Evolutionary conservation across 805 yeast species (phyloP), one percentile per base, ranked within the genome.

Genomic region (Pichia exigua): DNA sequence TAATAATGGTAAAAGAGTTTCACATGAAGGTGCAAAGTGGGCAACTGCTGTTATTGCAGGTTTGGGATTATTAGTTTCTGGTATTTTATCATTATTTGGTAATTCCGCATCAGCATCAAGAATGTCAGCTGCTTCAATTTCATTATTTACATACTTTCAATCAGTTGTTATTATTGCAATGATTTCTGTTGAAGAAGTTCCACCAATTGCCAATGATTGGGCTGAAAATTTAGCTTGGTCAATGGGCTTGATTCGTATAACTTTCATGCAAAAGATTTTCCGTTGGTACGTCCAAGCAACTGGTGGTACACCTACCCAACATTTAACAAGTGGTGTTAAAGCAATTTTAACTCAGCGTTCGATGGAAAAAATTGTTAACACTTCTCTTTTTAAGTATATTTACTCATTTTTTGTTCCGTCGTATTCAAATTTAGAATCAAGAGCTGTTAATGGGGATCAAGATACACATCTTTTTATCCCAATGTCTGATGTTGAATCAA

Each of bases 181-280:
- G 96, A 79, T 83, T 65, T 85, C 85, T 55, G 96, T 89, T 46
- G 88, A 84, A 61, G 74, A 85, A 52, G 83, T 87, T 6, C 97
- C 97, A 10, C 97, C 97, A 18, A 88, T 91, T 61, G 97, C 96
- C 10, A 77, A 86, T 13, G 82, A 96, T 11, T 91, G 97, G 97
- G 74, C 90, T 8, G 95, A 87, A 66, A 90, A 91, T 63, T 73
- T 91, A 62, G 90, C 89, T 28, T 91, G 97, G 97, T 87, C 96
- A 1, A 87, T 91, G 86, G 97, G 97, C 2, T 74, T 91, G 54
- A 87, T 91, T 59, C 74, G 84, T 64, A 78, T 86, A 42, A 61
- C 63, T 2, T 91, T 90, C 65, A 87, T 91, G 96, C 96, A 91
- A 68, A 72, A 80, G 54, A 83, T 87, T 55, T 84, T 87, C 66